phyloP scores from a whole-genome alignment of 306 rosid genomes.

The Quercus suber region DNA sequence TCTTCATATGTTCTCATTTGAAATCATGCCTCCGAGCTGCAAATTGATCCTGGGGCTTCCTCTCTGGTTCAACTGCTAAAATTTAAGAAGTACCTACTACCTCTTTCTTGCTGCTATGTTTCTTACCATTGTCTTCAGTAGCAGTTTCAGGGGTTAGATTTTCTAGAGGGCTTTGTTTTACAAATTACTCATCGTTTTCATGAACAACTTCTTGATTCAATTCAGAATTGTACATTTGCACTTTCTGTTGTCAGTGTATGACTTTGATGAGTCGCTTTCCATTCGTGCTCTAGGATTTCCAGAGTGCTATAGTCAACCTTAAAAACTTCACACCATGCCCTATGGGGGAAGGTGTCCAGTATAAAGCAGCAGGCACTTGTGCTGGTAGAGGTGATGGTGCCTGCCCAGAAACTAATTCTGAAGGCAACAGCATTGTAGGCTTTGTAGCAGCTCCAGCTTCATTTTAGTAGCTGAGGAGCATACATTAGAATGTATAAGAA shows the following conservation, averaged over 20 bases:
- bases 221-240: constrained; percentile 44
- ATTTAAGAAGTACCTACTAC: constrained; percentile 35
- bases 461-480: not conserved
- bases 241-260: constrained; percentile 37
- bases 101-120: constrained; percentile 37
- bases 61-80: constrained; percentile 34
- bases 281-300: constrained; percentile 69
- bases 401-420: constrained; percentile 40
- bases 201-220: constrained; percentile 40
- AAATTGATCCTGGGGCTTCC: constrained; percentile 27
- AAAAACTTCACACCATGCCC: constrained; percentile 75
- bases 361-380: constrained; percentile 46
- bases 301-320: constrained; percentile 75
- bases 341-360: constrained; percentile 35
- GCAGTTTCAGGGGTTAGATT: constrained; percentile 31
- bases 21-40: constrained; percentile 49
- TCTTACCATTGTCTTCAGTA: constrained; percentile 37
- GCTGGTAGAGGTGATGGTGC: constrained; percentile 34
- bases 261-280: constrained; percentile 35
- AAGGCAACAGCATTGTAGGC: constrained; percentile 27
- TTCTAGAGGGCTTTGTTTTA: constrained; percentile 11
- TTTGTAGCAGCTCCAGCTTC: constrained; percentile 36
- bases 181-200: constrained; percentile 32
- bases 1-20: constrained; percentile 53
- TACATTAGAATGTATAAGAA: too few relatives aligned